These are phyloP conservation scores for Chlorencoelia australis DNA, from an alignment of 2,329 filamentous ascomycete genomes.

Conservation along the genomic window DNA sequence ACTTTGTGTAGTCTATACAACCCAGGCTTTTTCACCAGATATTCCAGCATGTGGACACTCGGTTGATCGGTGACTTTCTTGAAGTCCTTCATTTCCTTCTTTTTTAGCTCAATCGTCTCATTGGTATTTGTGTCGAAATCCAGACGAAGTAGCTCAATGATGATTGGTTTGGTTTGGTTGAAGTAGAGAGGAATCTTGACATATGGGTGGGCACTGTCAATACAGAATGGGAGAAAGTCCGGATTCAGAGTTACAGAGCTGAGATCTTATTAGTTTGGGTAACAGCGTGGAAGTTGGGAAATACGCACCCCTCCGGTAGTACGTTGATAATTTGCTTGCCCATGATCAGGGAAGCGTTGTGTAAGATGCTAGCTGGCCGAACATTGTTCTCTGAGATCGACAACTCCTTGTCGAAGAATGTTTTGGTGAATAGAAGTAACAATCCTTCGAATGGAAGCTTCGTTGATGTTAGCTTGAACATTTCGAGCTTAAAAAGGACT, in stretches of 20 bases:
- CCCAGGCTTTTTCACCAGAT: constrained; percentile 74
- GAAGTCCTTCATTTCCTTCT: constrained; percentile 60
- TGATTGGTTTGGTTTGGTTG: constrained; percentile 82
- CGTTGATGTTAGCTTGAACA: constrained; percentile 9
- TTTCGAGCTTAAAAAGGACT: not conserved
- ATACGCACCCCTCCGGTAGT: constrained; percentile 70
- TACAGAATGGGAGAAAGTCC: constrained; percentile 67
- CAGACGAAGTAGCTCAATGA: constrained; percentile 79
- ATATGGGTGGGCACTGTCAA: constrained; percentile 52
- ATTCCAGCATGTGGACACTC: constrained; percentile 54
- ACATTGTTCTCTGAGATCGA: constrained; percentile 90
- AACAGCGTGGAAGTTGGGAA: constrained; percentile 2
- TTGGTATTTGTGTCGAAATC: constrained; percentile 74
- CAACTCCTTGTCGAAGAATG: constrained; percentile 85
- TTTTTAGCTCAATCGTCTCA: constrained; percentile 67
- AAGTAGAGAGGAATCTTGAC: constrained; percentile 75
- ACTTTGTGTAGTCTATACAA: constrained; percentile 80
- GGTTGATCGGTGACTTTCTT: constrained; percentile 50
- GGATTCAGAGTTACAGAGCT: constrained; percentile 83
- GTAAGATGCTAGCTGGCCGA: constrained; percentile 75
- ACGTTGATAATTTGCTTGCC: constrained; percentile 98
- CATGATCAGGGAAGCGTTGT: constrained; percentile 88
- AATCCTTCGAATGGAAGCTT: constrained; percentile 66
- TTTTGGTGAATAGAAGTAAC: constrained; percentile 62
- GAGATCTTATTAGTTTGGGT: constrained; percentile 13